Percentiles rank a stretch among this genome's conserved stretches.
Evolutionary conservation across 306 rosid species (phyloP).

Genomic region (Alnus glutinosa): DNA sequence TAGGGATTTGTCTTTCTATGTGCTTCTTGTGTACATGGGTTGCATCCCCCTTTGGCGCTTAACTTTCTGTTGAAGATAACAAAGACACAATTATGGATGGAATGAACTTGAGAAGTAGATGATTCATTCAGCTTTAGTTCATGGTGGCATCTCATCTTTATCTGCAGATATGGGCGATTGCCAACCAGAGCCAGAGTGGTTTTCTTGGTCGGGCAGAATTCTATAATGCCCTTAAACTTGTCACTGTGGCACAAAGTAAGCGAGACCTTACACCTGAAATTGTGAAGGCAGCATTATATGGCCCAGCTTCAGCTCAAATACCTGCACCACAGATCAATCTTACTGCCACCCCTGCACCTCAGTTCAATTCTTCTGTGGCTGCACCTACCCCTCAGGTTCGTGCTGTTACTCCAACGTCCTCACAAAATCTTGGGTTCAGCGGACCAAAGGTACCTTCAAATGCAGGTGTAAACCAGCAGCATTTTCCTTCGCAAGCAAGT

Average conservation of each 20-base stretch:
- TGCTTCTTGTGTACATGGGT: not conserved
- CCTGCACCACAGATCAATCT: slow-evolving; percentile 90
- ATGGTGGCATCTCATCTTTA: slow-evolving; percentile 22
- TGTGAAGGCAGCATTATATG: slow-evolving; percentile 88
- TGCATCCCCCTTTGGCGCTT: not conserved
- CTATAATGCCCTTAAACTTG: slow-evolving; percentile 96
- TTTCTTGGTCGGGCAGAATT: slow-evolving; percentile 87
- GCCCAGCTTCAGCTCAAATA: slow-evolving; percentile 89
- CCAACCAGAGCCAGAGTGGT: slow-evolving; percentile 73
- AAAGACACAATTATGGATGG: slow-evolving; percentile 6
- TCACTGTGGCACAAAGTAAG: slow-evolving; percentile 96
- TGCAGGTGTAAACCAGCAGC: slow-evolving; percentile 40
- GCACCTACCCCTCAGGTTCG: slow-evolving; percentile 36
- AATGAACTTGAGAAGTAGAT: not conserved
- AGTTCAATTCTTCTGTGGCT: slow-evolving; percentile 44
- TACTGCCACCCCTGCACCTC: slow-evolving; percentile 47
- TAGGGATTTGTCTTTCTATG: not conserved
- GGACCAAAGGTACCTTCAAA: slow-evolving; percentile 48
- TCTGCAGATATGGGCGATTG: slow-evolving; percentile 84
- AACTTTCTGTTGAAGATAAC: not conserved
- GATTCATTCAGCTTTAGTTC: slow-evolving; percentile 7
- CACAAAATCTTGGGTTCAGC: slow-evolving; percentile 53
- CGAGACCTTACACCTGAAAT: slow-evolving; percentile 83
- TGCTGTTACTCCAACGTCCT: slow-evolving; percentile 42
- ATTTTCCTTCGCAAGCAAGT: slow-evolving; percentile 42